Evolutionary conservation across 2,329 filamentous ascomycete species (phyloP).

Genomic region (Hypomyces rosellus): DNA sequence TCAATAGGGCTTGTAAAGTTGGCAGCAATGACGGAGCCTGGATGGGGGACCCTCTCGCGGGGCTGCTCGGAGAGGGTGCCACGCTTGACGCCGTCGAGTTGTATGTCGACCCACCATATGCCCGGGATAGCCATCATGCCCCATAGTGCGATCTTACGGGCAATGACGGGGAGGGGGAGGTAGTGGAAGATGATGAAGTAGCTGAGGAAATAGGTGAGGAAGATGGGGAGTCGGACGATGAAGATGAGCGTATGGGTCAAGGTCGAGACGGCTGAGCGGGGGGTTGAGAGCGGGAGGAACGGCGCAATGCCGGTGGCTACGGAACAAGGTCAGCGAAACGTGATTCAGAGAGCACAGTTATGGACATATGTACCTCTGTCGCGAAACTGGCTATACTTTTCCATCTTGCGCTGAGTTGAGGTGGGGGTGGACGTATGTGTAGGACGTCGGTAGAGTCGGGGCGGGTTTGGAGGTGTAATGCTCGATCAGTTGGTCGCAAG

Average conservation of each 20-base stretch:
- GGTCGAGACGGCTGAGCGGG: constrained; percentile 55
- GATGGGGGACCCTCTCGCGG: constrained; percentile 66
- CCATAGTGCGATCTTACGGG: constrained; percentile 84
- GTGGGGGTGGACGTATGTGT: not conserved
- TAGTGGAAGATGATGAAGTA: constrained; percentile 82
- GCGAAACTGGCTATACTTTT: constrained; percentile 90
- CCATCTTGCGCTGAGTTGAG: constrained; percentile 52
- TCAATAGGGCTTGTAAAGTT: constrained; percentile 92
- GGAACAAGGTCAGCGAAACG: not conserved
- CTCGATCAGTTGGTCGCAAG: not conserved
- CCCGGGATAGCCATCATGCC: constrained; percentile 79
- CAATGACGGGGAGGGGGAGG: constrained; percentile 57
- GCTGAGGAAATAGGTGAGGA: constrained; percentile 57
- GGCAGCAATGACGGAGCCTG: constrained; percentile 76
- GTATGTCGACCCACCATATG: constrained; percentile 98
- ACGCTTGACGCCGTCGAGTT: constrained; percentile 92
- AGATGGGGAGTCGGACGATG: constrained; percentile 70
- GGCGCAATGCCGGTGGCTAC: constrained; percentile 91
- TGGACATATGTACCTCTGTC: constrained; percentile 66
- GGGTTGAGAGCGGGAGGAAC: constrained; percentile 76
- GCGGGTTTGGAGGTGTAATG: not conserved
- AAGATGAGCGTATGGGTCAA: constrained; percentile 68
- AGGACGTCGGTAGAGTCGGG: no score
- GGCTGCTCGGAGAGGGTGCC: constrained; percentile 76
- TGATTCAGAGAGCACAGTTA: not conserved